Evolutionary conservation across 345 rosid species (phyloP).

Genomic region (Boechera divaricarpa): DNA sequence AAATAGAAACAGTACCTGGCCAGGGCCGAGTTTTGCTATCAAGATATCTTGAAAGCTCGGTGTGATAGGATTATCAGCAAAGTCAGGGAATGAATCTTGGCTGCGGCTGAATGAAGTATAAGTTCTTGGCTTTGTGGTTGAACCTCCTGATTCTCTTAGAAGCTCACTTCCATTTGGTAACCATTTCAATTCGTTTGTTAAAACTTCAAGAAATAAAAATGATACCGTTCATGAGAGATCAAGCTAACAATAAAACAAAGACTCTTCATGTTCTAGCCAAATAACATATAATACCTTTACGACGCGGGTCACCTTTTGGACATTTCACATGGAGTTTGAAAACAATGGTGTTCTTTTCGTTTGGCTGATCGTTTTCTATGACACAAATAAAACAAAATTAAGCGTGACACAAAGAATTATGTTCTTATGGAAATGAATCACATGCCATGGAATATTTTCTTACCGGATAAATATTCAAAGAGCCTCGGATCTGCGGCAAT

Average conservation of each 20-base stretch:
- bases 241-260: background rate
- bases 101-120: conserved; percentile 72
- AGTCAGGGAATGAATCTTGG: conserved; percentile 65
- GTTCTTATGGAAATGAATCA: background rate
- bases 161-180: conserved; percentile 86
- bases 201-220: conserved; percentile 55
- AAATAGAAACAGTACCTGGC: conserved; percentile 60
- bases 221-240: conserved; percentile 13
- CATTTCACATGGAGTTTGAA: conserved; percentile 87
- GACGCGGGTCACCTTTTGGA: conserved; percentile 54
- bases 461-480: conserved; percentile 86
- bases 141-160: conserved; percentile 58
- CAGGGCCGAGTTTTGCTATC: conserved; percentile 81
- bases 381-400: background rate
- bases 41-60: conserved; percentile 61
- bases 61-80: conserved; percentile 57
- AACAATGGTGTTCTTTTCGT: conserved; percentile 92
- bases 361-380: conserved; percentile 76
- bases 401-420: background rate
- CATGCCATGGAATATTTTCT: background rate
- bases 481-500: conserved; percentile 74
- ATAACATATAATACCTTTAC: conserved; percentile 57
- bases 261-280: conserved; percentile 8
- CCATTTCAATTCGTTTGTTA: conserved; percentile 77
- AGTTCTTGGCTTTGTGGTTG: conserved; percentile 62